Evolutionary conservation across 345 rosid genomes (phyloP), one percentile per base, ranked within the genome.

Genomic region (Psidium guajava): DNA sequence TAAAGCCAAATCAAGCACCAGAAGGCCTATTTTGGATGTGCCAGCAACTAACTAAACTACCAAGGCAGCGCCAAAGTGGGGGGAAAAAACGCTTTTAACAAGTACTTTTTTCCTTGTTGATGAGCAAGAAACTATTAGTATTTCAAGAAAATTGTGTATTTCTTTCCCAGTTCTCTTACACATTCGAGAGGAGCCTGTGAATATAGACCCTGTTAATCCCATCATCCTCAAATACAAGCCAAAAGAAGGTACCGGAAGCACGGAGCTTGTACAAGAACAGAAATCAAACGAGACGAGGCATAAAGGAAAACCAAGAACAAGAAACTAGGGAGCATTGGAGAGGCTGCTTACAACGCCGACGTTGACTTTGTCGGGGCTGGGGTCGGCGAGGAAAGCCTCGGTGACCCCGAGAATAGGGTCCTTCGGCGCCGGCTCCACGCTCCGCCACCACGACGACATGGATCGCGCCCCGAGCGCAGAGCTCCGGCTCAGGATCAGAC

Each of bases 361-460:
- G 77, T 95, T 97, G 86, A 97, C 97, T 91, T 97, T 97, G 5
- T 91, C 92, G 8, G 97, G 98, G 87, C 87, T 88, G 20, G 94
- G 91, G 91, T 97, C 98, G n/a, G 97, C 98, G 82, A 95, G 93
- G 89, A 94, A 97, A 82, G 98, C 99, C 84, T 97, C 99, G 59
- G 99, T 95, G 82, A 97, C 99, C 36, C 99, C 98, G 32, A 97
- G 98, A 82, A 97, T 97, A 7, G 98, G 99, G 88, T 97, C 99
- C 88, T 94, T 97, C 14, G 97, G 89, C 24, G 98, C 99, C 11
- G 97, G 97, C 92, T 94, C 95, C 42, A 97, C 95, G 94, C 86
- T 92, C 81, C 90, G 87, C 98, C 99, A 97, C 98, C 95, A 93
- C 32, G 98, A 94, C 21, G 97, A 93, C 94, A 96, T 91, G 83